Base-by-base conservation (phyloP, 1,284 basidiomycete species). In the Anthracocystis panici-leucophaei region DNA sequence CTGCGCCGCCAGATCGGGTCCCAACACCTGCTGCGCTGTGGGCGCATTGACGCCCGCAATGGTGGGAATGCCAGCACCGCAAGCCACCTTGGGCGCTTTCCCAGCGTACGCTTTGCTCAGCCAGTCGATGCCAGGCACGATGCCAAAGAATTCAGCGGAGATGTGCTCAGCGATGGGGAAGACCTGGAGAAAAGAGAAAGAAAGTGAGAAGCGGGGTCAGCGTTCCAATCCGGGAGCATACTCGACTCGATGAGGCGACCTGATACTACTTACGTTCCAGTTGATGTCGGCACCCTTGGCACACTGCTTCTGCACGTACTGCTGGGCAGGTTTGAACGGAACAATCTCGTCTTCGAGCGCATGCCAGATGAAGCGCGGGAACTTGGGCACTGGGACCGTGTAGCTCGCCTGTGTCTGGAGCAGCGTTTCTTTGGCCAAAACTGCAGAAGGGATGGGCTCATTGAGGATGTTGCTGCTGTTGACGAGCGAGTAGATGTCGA, bases 261-360 rank as follows among this genome's bases (percentile, higher is more conserved):
- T 31, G 29, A 31, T 9, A 31, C 29, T 29, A 48, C 45, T 48
- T 33, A 50, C 33, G 20, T 70, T 55, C 41, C 75, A 82, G 14
- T 72, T 57, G 42, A 83, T 71, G 46, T 77, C 60, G 29, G 81
- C 82, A 9, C 82, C 82, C 20, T 71, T 59, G 5, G 68, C 35
- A 51, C 83, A 84, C 59, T 83, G 82, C 27, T 68, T 42, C 31
- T 71, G 56, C 40, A 82, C 79, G 56, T 79, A 82, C 38, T 40
- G 20, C 58, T 11, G 6, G 57, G 63, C 71, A 18, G 72, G 66
- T 14, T 42, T 42, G 60, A 58, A 81, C 0, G 77, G 72, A n/a
- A 84, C 78, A 14, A 83, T 74, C 54, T 82, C 82, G 63, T 84
- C 83, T 25, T 44, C 35, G 3, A 58, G 16, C 5, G 79, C 75